Base-by-base conservation (phyloP, 1,139 yeast genomes). In the Hyphopichia fennica region DNA sequence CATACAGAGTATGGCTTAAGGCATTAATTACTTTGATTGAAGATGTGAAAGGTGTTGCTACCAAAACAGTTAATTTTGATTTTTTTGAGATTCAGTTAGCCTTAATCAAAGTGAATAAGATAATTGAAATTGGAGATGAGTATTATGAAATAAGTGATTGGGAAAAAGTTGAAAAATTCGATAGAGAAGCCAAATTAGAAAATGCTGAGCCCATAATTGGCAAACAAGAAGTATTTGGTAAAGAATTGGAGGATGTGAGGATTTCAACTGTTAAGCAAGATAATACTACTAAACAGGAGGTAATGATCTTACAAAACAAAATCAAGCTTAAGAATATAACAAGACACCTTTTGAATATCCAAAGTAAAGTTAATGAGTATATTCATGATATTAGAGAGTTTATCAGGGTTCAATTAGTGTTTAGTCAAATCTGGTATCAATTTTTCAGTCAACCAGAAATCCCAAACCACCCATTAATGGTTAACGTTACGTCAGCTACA, bases 101-200 rank as follows among this genome's bases (percentile, higher is more conserved):
- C 3, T 22, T 37, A 15, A 29, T 37, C 15, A 37, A 37, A 22
- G 18, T 29, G 10, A 37, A 30, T 22, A 37, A 37, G 28, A 29
- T 37, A 16, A 18, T 17, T 29, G 34, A 30, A 16, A 4, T 13
- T 14, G 15, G 20, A 13, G 18, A 17, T 5, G 17, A 15, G 20
- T 22, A 22, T 5, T 18, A 8, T 4, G 15, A 20, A 19, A 29
- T 30, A 3, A 30, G 14, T 4, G 18, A 18, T 18, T 35, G 38
- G 38, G 20, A 27, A 4, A 25, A 35, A 17, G 16, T 19, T 3
- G 33, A 27, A 11, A 16, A 35, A 35, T 35, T 35, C 28, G 38
- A 23, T 23, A 13, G 13, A 11, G 18, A 31, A 25, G 8, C 3
- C 28, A n/a, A 25, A 4, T 8, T 8, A 4, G n/a, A 25, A 25